Conservation (phyloP, 108 stramenopile genomes). For the Fragilariopsis cylindrus region DNA sequence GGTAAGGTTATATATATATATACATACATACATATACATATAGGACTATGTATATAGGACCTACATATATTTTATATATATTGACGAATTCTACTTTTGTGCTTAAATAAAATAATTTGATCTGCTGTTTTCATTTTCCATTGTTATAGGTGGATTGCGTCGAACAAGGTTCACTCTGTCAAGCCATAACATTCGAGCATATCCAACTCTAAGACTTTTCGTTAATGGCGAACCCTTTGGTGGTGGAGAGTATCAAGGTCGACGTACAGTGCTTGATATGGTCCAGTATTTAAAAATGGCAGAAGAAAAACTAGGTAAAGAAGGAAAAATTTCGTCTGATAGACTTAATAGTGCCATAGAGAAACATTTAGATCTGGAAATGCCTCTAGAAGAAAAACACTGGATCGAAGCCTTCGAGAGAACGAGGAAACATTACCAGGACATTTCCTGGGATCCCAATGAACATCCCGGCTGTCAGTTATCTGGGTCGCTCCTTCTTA, state of each 20-base stretch:
- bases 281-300: conserved; percentile 51
- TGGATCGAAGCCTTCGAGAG: conserved; percentile 56
- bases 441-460: conserved; percentile 26
- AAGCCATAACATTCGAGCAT: conserved; percentile 76
- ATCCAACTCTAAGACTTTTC: conserved; percentile 90
- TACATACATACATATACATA: neutral
- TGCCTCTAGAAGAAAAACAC: conserved; percentile 49
- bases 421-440: conserved; percentile 35
- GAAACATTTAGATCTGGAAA: conserved; percentile 33
- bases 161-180: conserved; percentile 72
- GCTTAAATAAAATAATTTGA: neutral
- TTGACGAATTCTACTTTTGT: neutral
- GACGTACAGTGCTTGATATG: conserved; percentile 82
- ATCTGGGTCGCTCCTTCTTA: conserved; percentile 66
- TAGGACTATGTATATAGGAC: too few species aligned
- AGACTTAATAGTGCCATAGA: conserved; percentile 36
- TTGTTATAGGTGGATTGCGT: conserved; percentile 71
- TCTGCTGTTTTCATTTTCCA: neutral
- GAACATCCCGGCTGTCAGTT: conserved; percentile 86
- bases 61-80: too few species aligned
- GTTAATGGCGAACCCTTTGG: conserved; percentile 52
- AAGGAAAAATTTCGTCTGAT: conserved; percentile 21
- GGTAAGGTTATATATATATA: conserved; percentile 11
- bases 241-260: conserved; percentile 72
- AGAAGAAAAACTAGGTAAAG: conserved; percentile 44